phyloP scores from a whole-genome alignment of 2,329 filamentous ascomycete species.

The Aspergillus ruber region DNA sequence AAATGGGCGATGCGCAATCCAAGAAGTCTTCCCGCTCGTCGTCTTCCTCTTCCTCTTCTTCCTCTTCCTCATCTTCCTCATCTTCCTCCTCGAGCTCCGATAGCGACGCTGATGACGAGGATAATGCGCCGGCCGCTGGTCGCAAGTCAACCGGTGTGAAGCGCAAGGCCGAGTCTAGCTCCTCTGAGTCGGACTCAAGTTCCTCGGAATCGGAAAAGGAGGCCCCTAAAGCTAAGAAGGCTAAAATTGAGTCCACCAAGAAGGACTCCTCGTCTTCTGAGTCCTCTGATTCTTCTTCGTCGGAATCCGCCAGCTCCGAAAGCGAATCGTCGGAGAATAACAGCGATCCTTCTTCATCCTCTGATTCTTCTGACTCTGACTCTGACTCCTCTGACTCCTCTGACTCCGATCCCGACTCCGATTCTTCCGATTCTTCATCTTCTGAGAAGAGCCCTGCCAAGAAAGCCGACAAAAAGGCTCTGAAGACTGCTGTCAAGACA shows the following conservation, averaged over 20 bases:
- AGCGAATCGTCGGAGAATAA: constrained; percentile 4
- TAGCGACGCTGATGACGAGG: constrained; percentile 48
- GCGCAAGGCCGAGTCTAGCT: constrained; percentile 50
- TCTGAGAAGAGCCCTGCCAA: constrained; percentile 20
- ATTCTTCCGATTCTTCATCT: constrained; percentile 18
- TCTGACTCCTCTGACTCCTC: constrained; percentile 38
- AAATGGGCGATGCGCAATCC: constrained; percentile 34
- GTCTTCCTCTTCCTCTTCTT: constrained; percentile 27
- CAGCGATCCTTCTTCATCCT: constrained; percentile 11
- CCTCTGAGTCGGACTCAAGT: constrained; percentile 24
- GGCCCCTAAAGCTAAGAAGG: constrained; percentile 50
- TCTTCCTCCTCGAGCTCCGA: constrained; percentile 36
- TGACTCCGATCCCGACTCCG: constrained; percentile 25
- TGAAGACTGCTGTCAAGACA: constrained; percentile 31
- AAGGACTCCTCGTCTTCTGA: constrained; percentile 22
- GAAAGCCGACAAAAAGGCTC: constrained; percentile 20
- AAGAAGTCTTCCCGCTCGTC: constrained; percentile 26
- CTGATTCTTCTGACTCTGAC: constrained; percentile 27
- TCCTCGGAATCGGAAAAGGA: constrained; percentile 44
- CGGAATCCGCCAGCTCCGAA: too few relatives aligned
- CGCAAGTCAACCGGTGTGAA: constrained; percentile 44
- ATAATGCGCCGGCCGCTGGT: constrained; percentile 33
- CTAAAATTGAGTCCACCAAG: constrained; percentile 25
- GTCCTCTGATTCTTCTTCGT: constrained; percentile 24
- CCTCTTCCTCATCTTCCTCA: constrained; percentile 27